Evolutionary conservation across 495 filamentous ascomycete genomes (phyloP).

Genomic region (Astrocystis sublimbata): DNA sequence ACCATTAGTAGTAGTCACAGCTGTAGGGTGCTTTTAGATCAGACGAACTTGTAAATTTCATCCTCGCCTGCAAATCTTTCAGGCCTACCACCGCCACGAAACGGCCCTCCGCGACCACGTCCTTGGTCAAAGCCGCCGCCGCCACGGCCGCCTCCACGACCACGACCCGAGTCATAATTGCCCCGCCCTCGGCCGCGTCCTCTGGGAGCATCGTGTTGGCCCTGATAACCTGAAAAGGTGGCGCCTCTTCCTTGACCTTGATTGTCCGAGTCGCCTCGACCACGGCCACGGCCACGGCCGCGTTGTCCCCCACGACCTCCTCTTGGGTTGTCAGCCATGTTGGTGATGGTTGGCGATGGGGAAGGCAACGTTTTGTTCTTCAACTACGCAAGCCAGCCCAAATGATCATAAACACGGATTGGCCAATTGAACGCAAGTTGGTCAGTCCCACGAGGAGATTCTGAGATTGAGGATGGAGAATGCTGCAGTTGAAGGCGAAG

Average conservation of each 20-base stretch:
- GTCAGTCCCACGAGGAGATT: not conserved
- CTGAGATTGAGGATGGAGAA: not conserved
- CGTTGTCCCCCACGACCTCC: conserved; percentile 30
- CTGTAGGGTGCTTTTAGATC: not conserved
- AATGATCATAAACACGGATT: not conserved
- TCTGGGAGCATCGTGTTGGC: conserved; percentile 21
- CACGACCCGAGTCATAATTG: conserved; percentile 16
- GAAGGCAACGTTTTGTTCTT: not conserved
- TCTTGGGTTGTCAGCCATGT: conserved; percentile 19
- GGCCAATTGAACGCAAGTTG: not conserved
- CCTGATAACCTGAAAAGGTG: conserved; percentile 23
- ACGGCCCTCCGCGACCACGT: conserved; percentile 19
- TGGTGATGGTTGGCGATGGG: not conserved
- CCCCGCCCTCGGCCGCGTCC: conserved; percentile 21
- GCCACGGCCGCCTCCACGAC: conserved; percentile 23
- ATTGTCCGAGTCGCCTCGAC: conserved; percentile 29
- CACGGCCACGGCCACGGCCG: conserved; percentile 25
- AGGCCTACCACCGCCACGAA: conserved; percentile 16
- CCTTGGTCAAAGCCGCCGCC: conserved; percentile 24
- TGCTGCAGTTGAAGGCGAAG: not conserved
- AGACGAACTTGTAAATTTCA: conserved; percentile 33
- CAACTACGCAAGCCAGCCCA: not conserved
- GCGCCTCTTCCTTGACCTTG: conserved; percentile 24
- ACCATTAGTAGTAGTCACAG: not conserved
- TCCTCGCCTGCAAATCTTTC: conserved; percentile 27